A percentile compares a stretch with the other conserved stretches of the same genome.
Conservation (phyloP, 306 rosid species). For the Cucumis sativus region Cucumber_9930_V3 NC_026660.2:22265001-22265500, state of each 20-base stretch:
- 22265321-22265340: background rate
- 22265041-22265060: background rate
- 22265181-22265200: background rate
- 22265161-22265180: background rate
- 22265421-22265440: no score
- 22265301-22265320: background rate
- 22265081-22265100: constrained; percentile 61
- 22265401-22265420: background rate
- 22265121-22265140: constrained; percentile 55
- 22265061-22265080: constrained; percentile 8
- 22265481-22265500: background rate
- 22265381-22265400: background rate
- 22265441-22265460: no score
- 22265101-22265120: constrained; percentile 91
- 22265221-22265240: background rate
- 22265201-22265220: background rate
- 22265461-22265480: no score
- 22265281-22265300: background rate
- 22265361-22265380: background rate
- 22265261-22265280: background rate
- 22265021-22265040: background rate
- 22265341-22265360: background rate
- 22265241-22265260: background rate
- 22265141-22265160: background rate
- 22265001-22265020: background rate